Evolutionary conservation across 495 filamentous ascomycete genomes (phyloP).

Genomic region (Trichocladium uniseriatum): DNA sequence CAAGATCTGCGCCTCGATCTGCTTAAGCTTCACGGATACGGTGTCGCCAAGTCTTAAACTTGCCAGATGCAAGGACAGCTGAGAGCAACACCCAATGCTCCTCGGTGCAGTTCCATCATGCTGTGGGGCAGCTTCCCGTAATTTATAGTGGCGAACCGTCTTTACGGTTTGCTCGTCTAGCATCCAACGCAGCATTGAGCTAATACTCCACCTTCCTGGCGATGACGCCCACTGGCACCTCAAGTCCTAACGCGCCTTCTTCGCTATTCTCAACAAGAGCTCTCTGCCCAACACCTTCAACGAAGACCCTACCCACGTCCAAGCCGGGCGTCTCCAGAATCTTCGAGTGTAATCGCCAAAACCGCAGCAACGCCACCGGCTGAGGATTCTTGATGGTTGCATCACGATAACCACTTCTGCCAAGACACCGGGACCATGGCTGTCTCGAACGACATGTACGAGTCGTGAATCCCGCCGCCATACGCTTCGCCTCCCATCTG

Average conservation of each 20-base stretch:
- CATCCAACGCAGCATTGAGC: background rate
- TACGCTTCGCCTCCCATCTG: too few relatives aligned
- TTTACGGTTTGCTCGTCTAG: background rate
- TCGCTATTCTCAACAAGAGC: background rate
- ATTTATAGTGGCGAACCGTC: background rate
- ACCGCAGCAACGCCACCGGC: background rate
- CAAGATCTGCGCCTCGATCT: too few relatives aligned
- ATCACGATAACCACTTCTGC: constrained; percentile 17
- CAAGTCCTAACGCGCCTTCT: background rate
- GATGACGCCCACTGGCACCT: background rate
- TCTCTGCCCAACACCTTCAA: background rate
- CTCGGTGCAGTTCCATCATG: background rate
- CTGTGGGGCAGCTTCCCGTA: background rate
- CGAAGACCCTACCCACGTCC: background rate
- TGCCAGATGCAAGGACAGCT: too few relatives aligned
- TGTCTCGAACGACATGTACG: constrained; percentile 44
- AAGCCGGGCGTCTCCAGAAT: background rate
- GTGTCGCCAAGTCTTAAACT: too few relatives aligned
- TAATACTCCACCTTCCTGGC: background rate
- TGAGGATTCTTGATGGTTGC: constrained; percentile 18
- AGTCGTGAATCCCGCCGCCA: background rate
- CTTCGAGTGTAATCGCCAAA: background rate
- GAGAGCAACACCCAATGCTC: too few relatives aligned
- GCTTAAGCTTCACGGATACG: too few relatives aligned
- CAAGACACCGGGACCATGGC: constrained; percentile 37